Conservation (phyloP, 2,329 filamentous ascomycete species). For the Hortaea werneckii region DNA sequence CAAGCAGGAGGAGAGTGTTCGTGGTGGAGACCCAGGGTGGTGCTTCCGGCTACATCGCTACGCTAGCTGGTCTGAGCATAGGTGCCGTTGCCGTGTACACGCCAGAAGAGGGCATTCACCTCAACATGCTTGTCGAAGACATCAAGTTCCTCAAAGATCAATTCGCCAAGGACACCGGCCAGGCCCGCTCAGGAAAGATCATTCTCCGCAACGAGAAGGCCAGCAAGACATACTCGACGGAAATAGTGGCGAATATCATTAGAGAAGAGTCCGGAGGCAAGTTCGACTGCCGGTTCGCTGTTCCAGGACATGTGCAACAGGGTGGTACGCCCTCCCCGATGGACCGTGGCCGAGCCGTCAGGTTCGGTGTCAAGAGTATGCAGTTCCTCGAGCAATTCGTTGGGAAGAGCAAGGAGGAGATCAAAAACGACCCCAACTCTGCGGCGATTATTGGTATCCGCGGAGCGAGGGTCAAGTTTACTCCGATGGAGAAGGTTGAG, state of each 20-base stretch:
- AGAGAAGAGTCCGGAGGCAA: conserved; percentile 82
- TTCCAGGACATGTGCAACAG: conserved; percentile 90
- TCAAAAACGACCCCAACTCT: conserved; percentile 63
- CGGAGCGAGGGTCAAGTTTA: conserved; percentile 82
- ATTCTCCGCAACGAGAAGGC: conserved; percentile 97
- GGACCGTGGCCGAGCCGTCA: conserved; percentile 86
- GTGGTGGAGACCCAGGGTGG: conserved; percentile 97
- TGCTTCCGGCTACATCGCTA: conserved; percentile 86
- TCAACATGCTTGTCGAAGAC: conserved; percentile 85
- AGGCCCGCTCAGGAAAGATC: conserved; percentile 80
- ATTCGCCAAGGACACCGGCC: conserved; percentile 76
- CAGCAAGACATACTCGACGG: conserved; percentile 79
- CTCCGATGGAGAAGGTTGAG: conserved; percentile 70
- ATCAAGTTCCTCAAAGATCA: conserved; percentile 80
- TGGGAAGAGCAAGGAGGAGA: conserved; percentile 53
- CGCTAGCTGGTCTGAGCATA: conserved; percentile 79
- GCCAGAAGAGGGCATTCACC: conserved; percentile 86
- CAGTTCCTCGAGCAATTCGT: conserved; percentile 77
- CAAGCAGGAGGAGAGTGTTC: conserved; percentile 85
- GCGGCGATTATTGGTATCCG: conserved; percentile 83
- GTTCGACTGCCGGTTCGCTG: conserved; percentile 85
- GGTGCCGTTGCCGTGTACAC: conserved; percentile 92
- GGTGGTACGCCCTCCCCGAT: conserved; percentile 87
- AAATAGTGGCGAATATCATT: conserved; percentile 92
- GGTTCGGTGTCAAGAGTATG: conserved; percentile 88